Evolutionary conservation across 108 stramenopile species (phyloP), one percentile per base, ranked within the genome.

Genomic region (Pseudonitzschia pungens): DNA sequence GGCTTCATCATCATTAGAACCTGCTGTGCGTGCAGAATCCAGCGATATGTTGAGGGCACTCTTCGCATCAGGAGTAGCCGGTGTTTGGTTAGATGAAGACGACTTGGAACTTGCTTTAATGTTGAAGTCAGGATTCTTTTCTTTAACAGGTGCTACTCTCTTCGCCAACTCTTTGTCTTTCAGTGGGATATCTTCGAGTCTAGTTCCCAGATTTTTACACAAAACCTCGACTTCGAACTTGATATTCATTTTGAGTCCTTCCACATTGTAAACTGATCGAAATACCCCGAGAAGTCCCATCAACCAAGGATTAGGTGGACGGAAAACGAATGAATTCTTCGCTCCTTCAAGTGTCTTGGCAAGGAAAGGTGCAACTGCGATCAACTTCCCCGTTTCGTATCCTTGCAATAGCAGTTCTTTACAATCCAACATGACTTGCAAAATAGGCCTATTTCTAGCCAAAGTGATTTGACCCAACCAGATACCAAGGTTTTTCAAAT

Each of bases 181-280:
- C 58, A 86, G 83, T 16, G 96, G 95, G 52, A 99, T 94, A 41
- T 97, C 98, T 53, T 93, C 94, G 27, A 99, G 71, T 55, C 87
- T 94, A 2, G 98, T 79, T 55, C 91, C 90, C 40, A 99, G 79
- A 77, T 97, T 96, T 84, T 98, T 99, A 87, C 97, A 99, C 14
- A 99, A 81, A 44, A 99, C 97, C 81, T 98, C 97, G 41, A 99
- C 92, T 78, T 98, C 99, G 70, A 99, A 99, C 77, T 98, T 98
- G 85, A 99, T 97, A 77, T 99, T 99, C 92, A 99, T 96, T 81
- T 99, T 99, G 73, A 99, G 86, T 65, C 98, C 96, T 36, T 97
- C 92, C 40, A 99, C 95, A 57, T 93, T 88, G 87, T 98, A 98
- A 21, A 97, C 78, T 11, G 97, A 95, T 15, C 94, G 87, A 69